Conservation (phyloP, 2,329 filamentous ascomycete genomes). For the Akanthomyces uredinophilus region DNA sequence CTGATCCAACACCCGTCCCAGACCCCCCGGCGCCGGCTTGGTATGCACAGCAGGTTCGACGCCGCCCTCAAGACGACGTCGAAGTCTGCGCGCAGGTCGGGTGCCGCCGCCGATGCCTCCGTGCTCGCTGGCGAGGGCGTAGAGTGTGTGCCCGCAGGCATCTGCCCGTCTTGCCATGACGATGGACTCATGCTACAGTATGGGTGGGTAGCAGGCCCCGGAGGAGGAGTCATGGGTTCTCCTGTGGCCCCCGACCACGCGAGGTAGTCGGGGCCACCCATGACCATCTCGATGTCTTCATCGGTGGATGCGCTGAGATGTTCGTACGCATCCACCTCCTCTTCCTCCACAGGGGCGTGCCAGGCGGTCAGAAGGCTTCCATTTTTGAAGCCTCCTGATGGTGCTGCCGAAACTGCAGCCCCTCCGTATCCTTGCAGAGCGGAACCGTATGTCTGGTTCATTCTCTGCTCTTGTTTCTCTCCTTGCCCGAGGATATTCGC, state of each 20-base stretch:
- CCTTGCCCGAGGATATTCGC: background rate
- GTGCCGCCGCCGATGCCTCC: background rate
- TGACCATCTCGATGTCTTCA: background rate
- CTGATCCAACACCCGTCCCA: background rate
- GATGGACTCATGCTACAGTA: background rate
- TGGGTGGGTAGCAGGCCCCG: background rate
- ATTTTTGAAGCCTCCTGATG: background rate
- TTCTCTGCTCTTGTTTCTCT: background rate
- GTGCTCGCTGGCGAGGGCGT: background rate
- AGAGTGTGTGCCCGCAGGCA: background rate
- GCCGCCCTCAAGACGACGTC: background rate
- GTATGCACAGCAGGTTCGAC: background rate
- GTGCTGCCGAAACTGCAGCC: background rate
- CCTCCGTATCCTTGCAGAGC: background rate
- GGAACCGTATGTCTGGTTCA: background rate
- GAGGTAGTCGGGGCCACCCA: background rate
- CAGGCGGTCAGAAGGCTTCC: background rate
- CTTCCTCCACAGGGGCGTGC: background rate
- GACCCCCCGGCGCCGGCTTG: background rate
- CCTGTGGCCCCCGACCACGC: background rate
- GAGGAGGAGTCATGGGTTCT: background rate
- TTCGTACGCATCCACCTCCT: background rate
- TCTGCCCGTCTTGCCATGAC: background rate
- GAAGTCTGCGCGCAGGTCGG: background rate
- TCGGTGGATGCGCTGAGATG: background rate